phyloP scores from a whole-genome alignment of 176 grass and related monocot genomes.

The Bothriochloa decipiens region DNA sequence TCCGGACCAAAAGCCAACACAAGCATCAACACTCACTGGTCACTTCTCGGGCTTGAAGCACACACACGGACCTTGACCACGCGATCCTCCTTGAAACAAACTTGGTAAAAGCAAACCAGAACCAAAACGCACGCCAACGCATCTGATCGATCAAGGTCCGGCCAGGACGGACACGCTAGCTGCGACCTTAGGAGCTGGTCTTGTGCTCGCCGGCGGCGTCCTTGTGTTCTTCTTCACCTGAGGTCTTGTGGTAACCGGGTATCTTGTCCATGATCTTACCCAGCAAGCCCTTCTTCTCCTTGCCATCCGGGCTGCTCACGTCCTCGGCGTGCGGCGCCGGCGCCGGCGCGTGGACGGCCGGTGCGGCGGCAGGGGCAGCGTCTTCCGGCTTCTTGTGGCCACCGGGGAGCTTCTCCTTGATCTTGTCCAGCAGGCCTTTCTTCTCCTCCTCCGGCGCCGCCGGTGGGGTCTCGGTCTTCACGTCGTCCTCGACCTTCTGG shows the following conservation, averaged over 20 bases:
- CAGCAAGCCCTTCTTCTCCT: constrained; percentile 91
- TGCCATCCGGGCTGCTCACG: constrained; percentile 52
- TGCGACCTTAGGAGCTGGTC: constrained; percentile 24
- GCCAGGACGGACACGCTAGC: not conserved
- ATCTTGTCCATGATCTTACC: constrained; percentile 99
- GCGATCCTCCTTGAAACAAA: constrained; percentile 34
- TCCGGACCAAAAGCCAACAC: constrained; percentile 2
- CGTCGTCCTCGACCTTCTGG: constrained; percentile 61
- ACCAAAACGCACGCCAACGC: constrained; percentile 34
- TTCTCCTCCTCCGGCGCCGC: constrained; percentile 58
- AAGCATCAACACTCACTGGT: not conserved
- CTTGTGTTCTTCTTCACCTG: constrained; percentile 58
- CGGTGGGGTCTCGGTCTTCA: constrained; percentile 30
- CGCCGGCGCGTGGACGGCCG: not conserved
- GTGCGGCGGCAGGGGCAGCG: not conserved
- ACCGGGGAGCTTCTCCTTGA: constrained; percentile 95
- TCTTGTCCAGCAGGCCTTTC: constrained; percentile 96
- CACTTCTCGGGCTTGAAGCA: constrained; percentile 20
- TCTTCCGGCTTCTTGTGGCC: constrained; percentile 68
- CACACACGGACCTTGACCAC: constrained; percentile 34
- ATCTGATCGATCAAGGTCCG: constrained; percentile 7
- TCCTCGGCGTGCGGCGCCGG: constrained; percentile 36
- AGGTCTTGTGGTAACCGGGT: constrained; percentile 67
- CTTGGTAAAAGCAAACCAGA: constrained; percentile 33
- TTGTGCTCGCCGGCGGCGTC: constrained; percentile 46